These are phyloP conservation scores for Brasenia schreberi DNA, from an alignment of 164 flowering plant genomes.

Conservation along the genomic window DNA sequence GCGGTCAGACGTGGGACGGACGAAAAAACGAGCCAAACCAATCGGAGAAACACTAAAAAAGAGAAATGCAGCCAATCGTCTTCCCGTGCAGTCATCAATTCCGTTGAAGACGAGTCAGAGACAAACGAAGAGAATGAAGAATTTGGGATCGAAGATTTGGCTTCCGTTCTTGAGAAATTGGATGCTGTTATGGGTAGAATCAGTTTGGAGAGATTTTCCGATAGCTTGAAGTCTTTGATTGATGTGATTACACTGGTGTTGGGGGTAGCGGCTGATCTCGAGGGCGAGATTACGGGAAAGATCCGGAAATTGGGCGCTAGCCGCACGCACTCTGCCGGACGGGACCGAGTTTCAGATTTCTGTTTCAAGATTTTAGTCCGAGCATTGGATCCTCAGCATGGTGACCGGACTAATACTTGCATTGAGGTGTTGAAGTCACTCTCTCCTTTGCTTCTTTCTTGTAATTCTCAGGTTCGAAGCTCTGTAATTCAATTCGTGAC, in stretches of 20 bases:
- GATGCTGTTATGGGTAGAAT: slow-evolving; percentile 36
- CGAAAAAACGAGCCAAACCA: slow-evolving; percentile 2
- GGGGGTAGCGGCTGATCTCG: not conserved
- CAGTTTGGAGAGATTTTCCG: slow-evolving; percentile 71
- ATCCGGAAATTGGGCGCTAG: not conserved
- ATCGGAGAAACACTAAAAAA: slow-evolving; percentile 5
- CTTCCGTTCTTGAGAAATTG: slow-evolving; percentile 40
- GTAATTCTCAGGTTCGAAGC: slow-evolving; percentile 45
- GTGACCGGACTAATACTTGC: slow-evolving; percentile 37
- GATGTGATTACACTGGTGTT: slow-evolving; percentile 40
- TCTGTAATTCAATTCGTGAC: slow-evolving; percentile 57
- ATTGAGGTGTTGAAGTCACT: slow-evolving; percentile 64
- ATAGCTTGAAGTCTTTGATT: slow-evolving; percentile 61
- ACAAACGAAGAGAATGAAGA: slow-evolving; percentile 11
- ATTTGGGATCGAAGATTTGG: slow-evolving; percentile 28
- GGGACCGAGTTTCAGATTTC: slow-evolving; percentile 22
- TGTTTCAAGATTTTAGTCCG: slow-evolving; percentile 43
- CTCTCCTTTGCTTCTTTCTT: slow-evolving; percentile 36
- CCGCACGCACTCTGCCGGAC: slow-evolving; percentile 9
- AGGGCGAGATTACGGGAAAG: not conserved
- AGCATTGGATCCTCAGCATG: slow-evolving; percentile 58
- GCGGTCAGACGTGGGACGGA: slow-evolving; percentile 25
- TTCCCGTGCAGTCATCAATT: slow-evolving; percentile 7
- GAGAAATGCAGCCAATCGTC: slow-evolving; percentile 5
- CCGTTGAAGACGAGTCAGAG: slow-evolving; percentile 2